Base-by-base conservation (phyloP, 75 land plant genomes). In the Sequoiadendron giganteum region DNA sequence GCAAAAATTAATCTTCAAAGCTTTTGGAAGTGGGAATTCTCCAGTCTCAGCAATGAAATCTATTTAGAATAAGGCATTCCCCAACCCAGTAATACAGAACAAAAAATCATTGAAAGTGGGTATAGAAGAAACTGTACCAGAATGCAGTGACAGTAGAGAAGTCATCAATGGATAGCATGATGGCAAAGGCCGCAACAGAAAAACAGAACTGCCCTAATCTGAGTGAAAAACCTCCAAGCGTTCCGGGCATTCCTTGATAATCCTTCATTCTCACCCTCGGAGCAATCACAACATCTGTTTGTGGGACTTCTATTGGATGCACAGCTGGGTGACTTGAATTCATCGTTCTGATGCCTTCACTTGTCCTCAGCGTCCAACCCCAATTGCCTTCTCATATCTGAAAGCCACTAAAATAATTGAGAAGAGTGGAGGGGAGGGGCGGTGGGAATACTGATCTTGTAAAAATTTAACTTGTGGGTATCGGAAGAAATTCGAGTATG, bases 81-180 rank as follows among this genome's bases (percentile, higher is more conserved):
- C n/a, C 70, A 65, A 65, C 28, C 70, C 25, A 5, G n/a, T 25
- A 21, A 11, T 2, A 73, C 34, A 34, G 10, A 73, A 13, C 34
- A 2, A 30, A 32, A 73, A 30, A 9, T 73, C 3, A 34, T 32
- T 30, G 13, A 2, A 32, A 73, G 2, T 73, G 38, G 16, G 38
- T 73, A 32, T 73, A 10, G 77, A 73, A 34, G 38, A 73, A 73
- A 73, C 38, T 10, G 19, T 93, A 96, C 98, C 95, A 86, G 89
- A 97, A 97, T 48, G 99, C 99, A 13, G 97, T 94, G 49, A 94
- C 95, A 2, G 94, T 91, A 34, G 94, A 79, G 83, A 95, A 97
- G 73, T 95, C 97, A 10, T 78, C 85, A 38, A 95, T 91, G 52
- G 95, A 88, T 21, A 88, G 93, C 95, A 97, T 95, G 77, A 94